These are phyloP conservation scores for Xylaria palmicola DNA, from an alignment of 495 filamentous ascomycete genomes.

Conservation along the genomic window DNA sequence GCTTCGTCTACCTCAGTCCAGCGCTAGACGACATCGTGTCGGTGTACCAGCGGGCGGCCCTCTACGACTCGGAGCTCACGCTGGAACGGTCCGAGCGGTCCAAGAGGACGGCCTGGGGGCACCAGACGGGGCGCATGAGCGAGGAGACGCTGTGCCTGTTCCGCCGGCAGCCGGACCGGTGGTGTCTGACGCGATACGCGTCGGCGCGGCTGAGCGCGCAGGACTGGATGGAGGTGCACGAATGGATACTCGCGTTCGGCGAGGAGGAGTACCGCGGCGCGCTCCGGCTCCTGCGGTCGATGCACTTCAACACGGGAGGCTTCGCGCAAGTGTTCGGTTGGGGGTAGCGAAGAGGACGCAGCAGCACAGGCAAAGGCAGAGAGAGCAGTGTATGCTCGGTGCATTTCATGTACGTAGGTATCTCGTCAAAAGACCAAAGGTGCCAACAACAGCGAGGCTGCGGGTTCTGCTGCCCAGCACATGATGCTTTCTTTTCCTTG, in stretches of 20 bases:
- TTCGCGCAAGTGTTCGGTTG: constrained; percentile 9
- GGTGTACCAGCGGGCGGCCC: constrained; percentile 2
- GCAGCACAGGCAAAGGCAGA: no score
- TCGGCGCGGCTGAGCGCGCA: background rate
- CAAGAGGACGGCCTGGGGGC: constrained; percentile 8
- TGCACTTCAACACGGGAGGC: constrained; percentile 9
- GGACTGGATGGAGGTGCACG: constrained; percentile 11
- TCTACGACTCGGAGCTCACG: constrained; percentile 1
- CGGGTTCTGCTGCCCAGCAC: no score
- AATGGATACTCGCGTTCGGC: constrained; percentile 4
- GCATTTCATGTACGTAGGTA: no score
- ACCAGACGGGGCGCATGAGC: background rate
- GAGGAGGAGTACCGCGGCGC: background rate
- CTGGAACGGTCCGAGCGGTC: background rate
- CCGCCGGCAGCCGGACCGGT: background rate
- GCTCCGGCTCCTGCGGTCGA: constrained; percentile 5
- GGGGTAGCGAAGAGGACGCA: background rate
- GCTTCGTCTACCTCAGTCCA: background rate
- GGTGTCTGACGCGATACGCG: constrained; percentile 7
- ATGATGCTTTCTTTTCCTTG: no score
- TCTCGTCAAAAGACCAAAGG: background rate
- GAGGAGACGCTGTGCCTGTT: background rate
- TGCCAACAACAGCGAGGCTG: no score
- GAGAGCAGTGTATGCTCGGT: no score
- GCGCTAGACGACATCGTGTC: constrained; percentile 6